Evolutionary conservation across 129 eudicot species (phyloP), one percentile per base, ranked within the genome.

Genomic region (Centaurea solstitialis): DNA sequence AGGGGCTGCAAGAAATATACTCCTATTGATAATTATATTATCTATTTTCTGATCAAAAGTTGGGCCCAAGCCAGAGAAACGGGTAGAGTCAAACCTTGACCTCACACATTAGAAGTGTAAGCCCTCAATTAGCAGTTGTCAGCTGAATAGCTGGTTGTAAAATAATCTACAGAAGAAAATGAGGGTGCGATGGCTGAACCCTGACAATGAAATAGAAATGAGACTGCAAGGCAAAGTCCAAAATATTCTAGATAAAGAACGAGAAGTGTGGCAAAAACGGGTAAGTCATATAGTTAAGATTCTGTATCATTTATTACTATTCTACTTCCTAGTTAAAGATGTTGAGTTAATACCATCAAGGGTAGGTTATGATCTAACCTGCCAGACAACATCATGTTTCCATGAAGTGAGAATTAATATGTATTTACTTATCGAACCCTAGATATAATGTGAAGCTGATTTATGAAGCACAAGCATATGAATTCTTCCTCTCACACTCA

Each of bases 41-140:
- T 79, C n/a, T 79, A 45, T 7, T 79, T 78, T 8, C 53, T 50
- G n/a, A 79, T 33, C 13, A 45, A 79, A 76, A 76, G 50, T 61
- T 10, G 18, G 50, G 37, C 13, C 68, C 79, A 35, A 35, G 15
- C 79, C 50, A 76, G 43, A 20, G 23, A 45, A 47, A 35, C 5
- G 47, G 59, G 82, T 70, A 50, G 64, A 57, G 64, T 57, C 64
- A 57, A 57, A 57, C 64, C 64, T 57, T 57, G 64, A 57, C 64
- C 64, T 57, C 22, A 57, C n/a, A n/a, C 64, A 57, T 21, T 57
- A 57, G 64, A 57, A 57, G 64, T n/a, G 64, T 57, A 57, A 57
- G 22, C 64, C 62, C 64, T 57, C 9, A 57, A 21, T 57, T 57
- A 57, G 64, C 64, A 57, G 64, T 57, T 57, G 64, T 57, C 22